A percentile compares a stretch with the other conserved stretches of the same genome.
Evolutionary conservation across 441 rosid species (phyloP).

Genomic region (Macaranga tanarius): DNA sequence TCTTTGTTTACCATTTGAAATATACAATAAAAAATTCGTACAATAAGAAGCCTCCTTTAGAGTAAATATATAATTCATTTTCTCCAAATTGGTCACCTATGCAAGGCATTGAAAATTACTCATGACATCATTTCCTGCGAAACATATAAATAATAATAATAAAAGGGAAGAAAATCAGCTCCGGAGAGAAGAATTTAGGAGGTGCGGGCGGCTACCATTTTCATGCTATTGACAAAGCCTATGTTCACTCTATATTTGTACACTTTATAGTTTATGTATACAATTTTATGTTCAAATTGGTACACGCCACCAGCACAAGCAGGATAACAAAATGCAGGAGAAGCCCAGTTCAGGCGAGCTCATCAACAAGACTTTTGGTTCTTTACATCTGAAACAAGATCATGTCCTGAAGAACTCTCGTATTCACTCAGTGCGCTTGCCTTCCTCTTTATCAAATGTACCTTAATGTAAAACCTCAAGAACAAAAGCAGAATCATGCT

Average conservation of each 20-base stretch:
- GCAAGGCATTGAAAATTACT: slow-evolving; percentile 3
- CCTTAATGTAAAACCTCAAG: slow-evolving; percentile 56
- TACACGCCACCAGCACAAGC: too few relatives aligned
- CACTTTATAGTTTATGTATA: not conserved
- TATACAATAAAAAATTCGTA: not conserved
- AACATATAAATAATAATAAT: not conserved
- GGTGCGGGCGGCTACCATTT: not conserved
- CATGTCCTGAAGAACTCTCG: slow-evolving; percentile 10
- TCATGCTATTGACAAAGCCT: not conserved
- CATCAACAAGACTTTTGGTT: not conserved
- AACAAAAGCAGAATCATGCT: slow-evolving; percentile 52
- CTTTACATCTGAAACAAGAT: not conserved
- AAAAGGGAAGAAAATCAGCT: not conserved
- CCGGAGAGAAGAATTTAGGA: too few relatives aligned
- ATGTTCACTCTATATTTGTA: too few relatives aligned
- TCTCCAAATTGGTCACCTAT: not conserved
- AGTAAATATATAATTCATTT: not conserved
- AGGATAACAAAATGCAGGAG: not conserved
- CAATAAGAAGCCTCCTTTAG: not conserved
- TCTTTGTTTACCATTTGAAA: too few relatives aligned
- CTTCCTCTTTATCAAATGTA: slow-evolving; percentile 27
- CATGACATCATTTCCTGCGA: not conserved
- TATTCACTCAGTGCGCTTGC: not conserved
- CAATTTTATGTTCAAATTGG: not conserved
- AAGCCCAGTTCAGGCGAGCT: not conserved